Percentiles rank a stretch among this genome's conserved stretches.
Conservation (phyloP, 208 protist genomes). For the Porcisia deanei region DNA sequence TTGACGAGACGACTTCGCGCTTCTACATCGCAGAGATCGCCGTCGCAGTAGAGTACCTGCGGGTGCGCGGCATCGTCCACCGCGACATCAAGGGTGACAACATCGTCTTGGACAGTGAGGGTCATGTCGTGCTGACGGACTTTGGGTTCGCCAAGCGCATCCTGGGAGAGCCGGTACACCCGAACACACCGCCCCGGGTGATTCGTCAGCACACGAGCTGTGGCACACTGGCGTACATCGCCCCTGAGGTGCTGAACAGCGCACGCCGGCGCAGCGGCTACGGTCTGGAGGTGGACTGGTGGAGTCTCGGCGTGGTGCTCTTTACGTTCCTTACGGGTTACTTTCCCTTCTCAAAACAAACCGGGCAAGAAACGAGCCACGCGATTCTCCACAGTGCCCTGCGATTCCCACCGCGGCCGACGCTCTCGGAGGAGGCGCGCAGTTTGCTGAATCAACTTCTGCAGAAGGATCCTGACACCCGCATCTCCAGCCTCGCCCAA, state of each 20-base stretch:
- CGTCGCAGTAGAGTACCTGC: slow-evolving; percentile 85
- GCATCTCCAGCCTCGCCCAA: slow-evolving; percentile 44
- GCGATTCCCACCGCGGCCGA: slow-evolving; percentile 49
- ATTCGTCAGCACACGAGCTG: slow-evolving; percentile 76
- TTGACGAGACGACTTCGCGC: slow-evolving; percentile 55
- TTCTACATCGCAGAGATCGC: slow-evolving; percentile 93
- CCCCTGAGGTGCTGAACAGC: slow-evolving; percentile 75
- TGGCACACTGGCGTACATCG: slow-evolving; percentile 90
- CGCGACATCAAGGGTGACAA: slow-evolving; percentile 92
- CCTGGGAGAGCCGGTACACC: background rate
- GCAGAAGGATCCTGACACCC: slow-evolving; percentile 55
- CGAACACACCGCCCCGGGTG: slow-evolving; percentile 9
- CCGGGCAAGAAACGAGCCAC: slow-evolving; percentile 51
- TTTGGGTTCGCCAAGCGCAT: slow-evolving; percentile 89
- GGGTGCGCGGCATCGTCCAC: slow-evolving; percentile 73
- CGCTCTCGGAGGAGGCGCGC: slow-evolving; percentile 34
- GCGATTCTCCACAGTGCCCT: slow-evolving; percentile 46
- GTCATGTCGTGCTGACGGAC: slow-evolving; percentile 81
- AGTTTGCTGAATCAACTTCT: slow-evolving; percentile 52
- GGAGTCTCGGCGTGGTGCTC: slow-evolving; percentile 78
- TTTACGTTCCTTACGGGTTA: slow-evolving; percentile 77
- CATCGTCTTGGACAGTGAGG: slow-evolving; percentile 77
- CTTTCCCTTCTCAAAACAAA: slow-evolving; percentile 73
- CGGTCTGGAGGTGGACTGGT: slow-evolving; percentile 82
- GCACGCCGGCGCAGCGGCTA: slow-evolving; percentile 49